Conservation (phyloP, 176 grass and related monocot species). For the Oropetium thomaeum region DNA sequence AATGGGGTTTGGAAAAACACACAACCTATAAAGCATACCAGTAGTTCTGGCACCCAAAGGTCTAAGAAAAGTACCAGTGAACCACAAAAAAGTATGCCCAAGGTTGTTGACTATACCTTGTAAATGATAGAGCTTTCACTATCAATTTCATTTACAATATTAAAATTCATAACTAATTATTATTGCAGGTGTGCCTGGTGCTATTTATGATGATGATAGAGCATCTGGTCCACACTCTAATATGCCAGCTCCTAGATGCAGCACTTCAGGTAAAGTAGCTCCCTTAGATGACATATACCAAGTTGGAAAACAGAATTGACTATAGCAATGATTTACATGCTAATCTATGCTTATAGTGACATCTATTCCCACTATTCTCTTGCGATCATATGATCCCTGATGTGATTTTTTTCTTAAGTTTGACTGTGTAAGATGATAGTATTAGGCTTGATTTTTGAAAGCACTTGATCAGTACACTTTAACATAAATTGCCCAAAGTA, state of each 20-base stretch:
- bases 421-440: background rate
- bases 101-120: conserved; percentile 54
- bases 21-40: conserved; percentile 37
- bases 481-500: background rate
- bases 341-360: background rate
- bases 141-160: background rate
- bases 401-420: background rate
- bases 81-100: conserved; percentile 56
- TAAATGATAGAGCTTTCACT: conserved; percentile 31
- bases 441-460: background rate
- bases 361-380: background rate
- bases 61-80: conserved; percentile 47
- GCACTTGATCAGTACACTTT: background rate
- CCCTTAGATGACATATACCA: conserved; percentile 19
- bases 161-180: conserved; percentile 18
- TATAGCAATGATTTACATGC: background rate
- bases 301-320: conserved; percentile 42
- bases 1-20: conserved; percentile 58
- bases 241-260: conserved; percentile 36
- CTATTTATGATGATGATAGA: conserved; percentile 30
- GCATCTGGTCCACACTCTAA: conserved; percentile 29
- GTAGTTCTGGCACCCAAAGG: conserved; percentile 47
- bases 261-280: conserved; percentile 37
- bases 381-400: background rate
- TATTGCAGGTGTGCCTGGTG: conserved; percentile 26